These are phyloP conservation scores for Gossypium herbaceum DNA, from an alignment of 345 rosid genomes.

Conservation along the genomic window DNA sequence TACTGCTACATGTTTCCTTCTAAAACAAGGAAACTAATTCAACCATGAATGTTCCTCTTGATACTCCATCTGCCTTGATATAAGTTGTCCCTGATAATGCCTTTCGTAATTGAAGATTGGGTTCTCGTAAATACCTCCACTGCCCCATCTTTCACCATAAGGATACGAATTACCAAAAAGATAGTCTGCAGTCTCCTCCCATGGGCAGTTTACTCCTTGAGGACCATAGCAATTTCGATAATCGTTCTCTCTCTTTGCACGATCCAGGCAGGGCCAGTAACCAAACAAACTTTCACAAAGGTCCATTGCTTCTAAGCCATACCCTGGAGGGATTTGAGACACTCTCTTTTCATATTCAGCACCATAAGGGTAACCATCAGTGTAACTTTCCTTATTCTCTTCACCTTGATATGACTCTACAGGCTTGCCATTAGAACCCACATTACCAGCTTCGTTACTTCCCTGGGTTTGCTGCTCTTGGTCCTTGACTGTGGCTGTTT, in stretches of 20 bases:
- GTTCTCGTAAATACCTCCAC: conserved; percentile 10
- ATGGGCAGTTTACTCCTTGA: conserved; percentile 24
- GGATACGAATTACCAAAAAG: conserved; percentile 68
- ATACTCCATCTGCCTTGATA: conserved; percentile 16
- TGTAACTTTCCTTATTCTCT: conserved; percentile 8
- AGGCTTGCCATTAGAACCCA: conserved; percentile 2
- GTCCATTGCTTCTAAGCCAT: conserved; percentile 75
- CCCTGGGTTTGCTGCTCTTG: conserved; percentile 2
- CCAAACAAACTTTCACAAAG: conserved; percentile 71
- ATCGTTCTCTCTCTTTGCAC: conserved; percentile 22
- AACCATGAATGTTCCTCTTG: conserved; percentile 1
- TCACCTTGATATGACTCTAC: conserved; percentile 12
- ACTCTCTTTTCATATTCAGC: conserved; percentile 26
- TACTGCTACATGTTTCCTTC: background rate
- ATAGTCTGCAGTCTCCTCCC: conserved; percentile 64
- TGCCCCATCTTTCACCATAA: conserved; percentile 28
- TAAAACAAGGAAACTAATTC: background rate
- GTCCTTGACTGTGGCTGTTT: conserved; percentile 20
- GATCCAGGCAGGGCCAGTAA: conserved; percentile 64
- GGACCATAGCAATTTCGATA: conserved; percentile 14
- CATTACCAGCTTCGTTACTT: background rate
- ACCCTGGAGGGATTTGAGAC: conserved; percentile 58
- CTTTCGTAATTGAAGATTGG: conserved; percentile 17
- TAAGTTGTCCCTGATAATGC: conserved; percentile 16
- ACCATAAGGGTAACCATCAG: conserved; percentile 4